phyloP scores from a whole-genome alignment of 2,329 filamentous ascomycete genomes.

The Penicillium psychrosexuale region DNA sequence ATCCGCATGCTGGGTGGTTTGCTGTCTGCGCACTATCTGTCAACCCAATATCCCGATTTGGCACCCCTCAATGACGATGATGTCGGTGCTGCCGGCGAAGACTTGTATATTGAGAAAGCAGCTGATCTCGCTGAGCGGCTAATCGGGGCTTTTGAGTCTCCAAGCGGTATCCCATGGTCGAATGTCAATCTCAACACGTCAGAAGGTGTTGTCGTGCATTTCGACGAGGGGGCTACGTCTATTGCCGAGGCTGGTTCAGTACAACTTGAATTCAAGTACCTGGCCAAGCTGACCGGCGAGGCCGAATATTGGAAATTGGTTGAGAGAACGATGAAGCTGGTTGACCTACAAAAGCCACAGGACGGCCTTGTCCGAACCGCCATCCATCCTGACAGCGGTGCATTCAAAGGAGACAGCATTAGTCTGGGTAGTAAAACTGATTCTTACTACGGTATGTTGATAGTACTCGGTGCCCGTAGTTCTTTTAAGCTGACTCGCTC shows the following conservation, averaged over 20 bases:
- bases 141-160: constrained; percentile 80
- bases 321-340: constrained; percentile 86
- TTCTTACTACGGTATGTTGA: constrained; percentile 72
- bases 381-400: constrained; percentile 73
- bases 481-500: constrained; percentile 9
- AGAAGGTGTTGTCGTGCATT: constrained; percentile 75
- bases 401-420: constrained; percentile 81
- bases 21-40: constrained; percentile 91
- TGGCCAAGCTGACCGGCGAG: constrained; percentile 91
- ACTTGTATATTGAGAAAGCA: constrained; percentile 93
- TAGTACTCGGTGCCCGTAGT: not conserved
- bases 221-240: constrained; percentile 81
- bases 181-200: constrained; percentile 82
- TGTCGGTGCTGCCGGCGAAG: constrained; percentile 70
- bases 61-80: constrained; percentile 72
- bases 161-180: constrained; percentile 81
- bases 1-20: constrained; percentile 96
- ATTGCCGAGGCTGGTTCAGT: constrained; percentile 90
- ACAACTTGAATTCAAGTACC: constrained; percentile 95
- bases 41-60: constrained; percentile 73
- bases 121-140: constrained; percentile 87
- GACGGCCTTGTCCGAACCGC: constrained; percentile 91
- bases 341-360: constrained; percentile 74
- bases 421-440: constrained; percentile 90
- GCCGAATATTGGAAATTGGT: constrained; percentile 86